Conservation (phyloP, 2,329 filamentous ascomycete genomes). For the Diplodia scrobiculata region DNA sequence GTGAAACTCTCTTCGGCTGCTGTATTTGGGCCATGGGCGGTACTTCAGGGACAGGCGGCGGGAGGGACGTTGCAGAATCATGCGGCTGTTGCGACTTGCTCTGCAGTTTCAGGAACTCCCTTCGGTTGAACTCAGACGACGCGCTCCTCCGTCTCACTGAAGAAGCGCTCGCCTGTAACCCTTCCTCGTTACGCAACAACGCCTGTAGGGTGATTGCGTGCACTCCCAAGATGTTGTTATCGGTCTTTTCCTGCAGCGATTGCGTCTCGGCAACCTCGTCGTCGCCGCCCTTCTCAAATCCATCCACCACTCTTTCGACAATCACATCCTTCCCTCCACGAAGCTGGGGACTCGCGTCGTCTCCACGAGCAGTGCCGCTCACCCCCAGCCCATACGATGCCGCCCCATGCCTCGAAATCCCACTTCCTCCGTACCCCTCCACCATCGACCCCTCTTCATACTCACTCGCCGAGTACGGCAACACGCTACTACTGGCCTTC, state of each 20-base stretch:
- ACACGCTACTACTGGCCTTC: background rate
- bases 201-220: constrained; percentile 31
- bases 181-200: constrained; percentile 26
- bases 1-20: constrained; percentile 16
- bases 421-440: background rate
- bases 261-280: constrained; percentile 3
- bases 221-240: constrained; percentile 27
- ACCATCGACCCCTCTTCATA: background rate
- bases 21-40: constrained; percentile 6
- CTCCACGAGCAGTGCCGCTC: background rate
- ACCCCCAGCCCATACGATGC: background rate
- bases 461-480: background rate
- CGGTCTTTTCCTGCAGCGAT: constrained; percentile 12
- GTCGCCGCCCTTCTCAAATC: background rate
- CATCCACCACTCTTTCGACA: background rate
- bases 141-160: constrained; percentile 16
- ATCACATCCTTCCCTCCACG: background rate
- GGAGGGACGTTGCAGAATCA: constrained; percentile 3
- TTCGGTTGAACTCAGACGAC: constrained; percentile 11
- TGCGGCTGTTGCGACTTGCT: background rate
- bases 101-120: constrained; percentile 1
- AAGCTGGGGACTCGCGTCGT: background rate
- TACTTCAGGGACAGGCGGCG: constrained; percentile 8
- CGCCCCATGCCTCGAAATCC: background rate
- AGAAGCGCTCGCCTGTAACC: constrained; percentile 16